Base-by-base conservation (phyloP, 2,329 filamentous ascomycete species). In the Colletotrichum sp. region DNA sequence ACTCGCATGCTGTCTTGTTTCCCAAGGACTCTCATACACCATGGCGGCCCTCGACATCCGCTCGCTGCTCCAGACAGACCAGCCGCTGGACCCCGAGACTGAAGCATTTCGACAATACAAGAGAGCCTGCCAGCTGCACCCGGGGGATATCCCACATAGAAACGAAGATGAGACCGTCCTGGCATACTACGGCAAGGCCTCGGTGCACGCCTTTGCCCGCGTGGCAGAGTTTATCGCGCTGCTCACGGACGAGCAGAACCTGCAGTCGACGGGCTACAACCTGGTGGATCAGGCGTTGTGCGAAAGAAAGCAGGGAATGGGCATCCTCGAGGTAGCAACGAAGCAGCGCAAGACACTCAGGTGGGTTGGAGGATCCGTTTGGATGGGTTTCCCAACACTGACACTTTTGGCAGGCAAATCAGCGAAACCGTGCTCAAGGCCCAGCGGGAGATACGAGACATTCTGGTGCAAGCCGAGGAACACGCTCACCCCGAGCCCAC, bases 251-350 rank as follows among this genome's bases (percentile, higher is more conserved):
- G 70, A 75, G 9, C 55, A 75, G 15, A 56, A 62, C 16, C n/a
- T 75, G 28, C 65, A 67, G 26, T 73, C 73, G 64, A 75, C 73
- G 13, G 73, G 70, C 8, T 66, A 73, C 48, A 73, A 34, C 34
- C 66, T 75, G 21, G 70, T 72, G 34, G 70, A 75, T 32, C 73
- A 75, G 48, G 70, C 70, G 3, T 65, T 68, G 13, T 61, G 70
- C 26, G 64, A 65, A 13, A 66, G 61, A 16, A 68, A 52, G 18
- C 60, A 73, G 18, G 69, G 71, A 43, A 73, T 75, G 73, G 24
- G 70, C 12, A 75, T 75, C 26, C 73, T 75, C 21, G 73, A 75
- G 30, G 61, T 62, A 43, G 62, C 70, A 28, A 75, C 56, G 9
- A 68, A 34, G 28, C 64, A 73, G 32, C 70, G 65, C 32, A 75